Conservation (phyloP, 2,329 filamentous ascomycete genomes). For the Penicillium sp. region DNA sequence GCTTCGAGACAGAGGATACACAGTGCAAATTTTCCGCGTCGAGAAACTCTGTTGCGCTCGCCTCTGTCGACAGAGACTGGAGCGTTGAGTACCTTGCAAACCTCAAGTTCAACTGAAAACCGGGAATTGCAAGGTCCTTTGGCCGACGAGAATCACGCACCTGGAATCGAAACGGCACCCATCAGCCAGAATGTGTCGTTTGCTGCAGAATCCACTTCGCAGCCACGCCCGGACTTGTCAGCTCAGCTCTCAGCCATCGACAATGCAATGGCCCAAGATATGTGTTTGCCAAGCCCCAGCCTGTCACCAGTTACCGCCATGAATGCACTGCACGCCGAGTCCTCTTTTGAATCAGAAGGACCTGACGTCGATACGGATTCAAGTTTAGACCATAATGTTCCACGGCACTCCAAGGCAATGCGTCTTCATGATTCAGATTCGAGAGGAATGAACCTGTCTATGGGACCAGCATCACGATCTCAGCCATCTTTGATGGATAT, state of each 20-base stretch:
- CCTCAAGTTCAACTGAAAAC: conserved; percentile 6
- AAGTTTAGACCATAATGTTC: conserved; percentile 39
- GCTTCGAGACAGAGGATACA: conserved; percentile 32
- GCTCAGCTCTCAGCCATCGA: conserved; percentile 57
- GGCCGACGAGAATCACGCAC: conserved; percentile 7
- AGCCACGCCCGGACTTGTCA: conserved; percentile 21
- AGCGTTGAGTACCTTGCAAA: conserved; percentile 18
- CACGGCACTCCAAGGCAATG: conserved; percentile 24
- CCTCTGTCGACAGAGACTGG: conserved; percentile 35
- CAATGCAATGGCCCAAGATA: conserved; percentile 75
- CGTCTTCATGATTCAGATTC: conserved; percentile 18
- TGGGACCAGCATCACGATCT: conserved; percentile 24
- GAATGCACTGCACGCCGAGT: conserved; percentile 54
- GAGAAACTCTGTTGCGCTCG: conserved; percentile 31
- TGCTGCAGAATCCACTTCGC: conserved; percentile 20
- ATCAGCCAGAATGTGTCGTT: conserved; percentile 27
- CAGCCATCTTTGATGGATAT: conserved; percentile 66
- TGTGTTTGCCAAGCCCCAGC: conserved; percentile 90
- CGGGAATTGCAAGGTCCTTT: conserved; percentile 12
- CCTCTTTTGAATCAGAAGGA: conserved; percentile 45
- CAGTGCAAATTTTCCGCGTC: conserved; percentile 34
- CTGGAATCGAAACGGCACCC: conserved; percentile 14
- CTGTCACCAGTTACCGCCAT: conserved; percentile 82
- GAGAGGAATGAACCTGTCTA: conserved; percentile 4
- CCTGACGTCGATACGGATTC: conserved; percentile 45